A percentile compares a stretch with the other conserved stretches of the same genome.
phyloP scores from a whole-genome alignment of 2,329 filamentous ascomycete genomes.

The Zymoseptoria pseudotritici region DNA sequence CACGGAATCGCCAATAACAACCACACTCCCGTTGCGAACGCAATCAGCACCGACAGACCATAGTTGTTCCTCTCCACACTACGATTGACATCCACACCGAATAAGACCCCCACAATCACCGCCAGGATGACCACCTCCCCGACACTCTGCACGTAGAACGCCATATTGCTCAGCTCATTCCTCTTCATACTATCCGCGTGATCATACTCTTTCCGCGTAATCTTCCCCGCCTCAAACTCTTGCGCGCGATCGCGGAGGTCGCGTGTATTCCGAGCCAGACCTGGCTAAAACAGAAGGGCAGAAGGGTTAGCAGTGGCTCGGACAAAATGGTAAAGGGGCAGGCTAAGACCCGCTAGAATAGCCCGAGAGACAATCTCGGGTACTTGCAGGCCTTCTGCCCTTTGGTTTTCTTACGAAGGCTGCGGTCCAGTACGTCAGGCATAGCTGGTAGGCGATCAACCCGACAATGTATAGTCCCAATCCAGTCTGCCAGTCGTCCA shows the following conservation, averaged over 20 bases:
- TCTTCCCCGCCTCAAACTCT: conserved; percentile 44
- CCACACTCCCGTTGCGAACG: conserved; percentile 59
- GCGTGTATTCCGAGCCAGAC: conserved; percentile 48
- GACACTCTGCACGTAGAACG: conserved; percentile 57
- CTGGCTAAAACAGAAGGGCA: conserved; percentile 28
- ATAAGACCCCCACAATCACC: conserved; percentile 58
- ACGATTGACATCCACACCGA: conserved; percentile 52
- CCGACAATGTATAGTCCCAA: conserved; percentile 60
- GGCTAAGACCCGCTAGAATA: no score
- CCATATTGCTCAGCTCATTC: conserved; percentile 55
- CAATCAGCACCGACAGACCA: conserved; percentile 58
- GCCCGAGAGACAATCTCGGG: no score
- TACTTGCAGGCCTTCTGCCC: no score
- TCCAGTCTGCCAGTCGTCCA: conserved; percentile 52
- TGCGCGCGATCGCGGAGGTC: conserved; percentile 45
- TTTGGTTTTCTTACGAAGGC: conserved; percentile 37
- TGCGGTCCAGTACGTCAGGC: conserved; percentile 62
- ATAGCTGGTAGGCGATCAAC: conserved; percentile 59
- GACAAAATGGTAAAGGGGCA: no score
- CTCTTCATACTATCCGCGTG: conserved; percentile 55
- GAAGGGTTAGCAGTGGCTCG: no score
- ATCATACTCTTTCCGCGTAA: conserved; percentile 55
- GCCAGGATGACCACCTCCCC: conserved; percentile 57
- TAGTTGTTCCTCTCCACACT: conserved; percentile 57
- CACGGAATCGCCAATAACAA: conserved; percentile 57